A percentile compares a stretch with the other conserved stretches of the same genome.
Conservation (phyloP, 192 early-diverging fungal species). For the Martensiomyces pterosporus region DNA sequence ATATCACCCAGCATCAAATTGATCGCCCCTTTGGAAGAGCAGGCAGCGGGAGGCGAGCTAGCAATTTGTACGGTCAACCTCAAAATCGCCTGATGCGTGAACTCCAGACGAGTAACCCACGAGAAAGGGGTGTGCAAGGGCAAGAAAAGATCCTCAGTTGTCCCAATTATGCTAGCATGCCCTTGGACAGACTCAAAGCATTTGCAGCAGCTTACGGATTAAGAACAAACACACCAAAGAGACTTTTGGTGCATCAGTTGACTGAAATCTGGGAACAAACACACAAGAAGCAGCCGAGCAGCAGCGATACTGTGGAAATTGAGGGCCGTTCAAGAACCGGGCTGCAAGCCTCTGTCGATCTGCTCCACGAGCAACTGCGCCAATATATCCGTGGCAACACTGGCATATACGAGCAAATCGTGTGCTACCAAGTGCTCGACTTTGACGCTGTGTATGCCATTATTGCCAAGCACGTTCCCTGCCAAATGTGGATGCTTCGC, state of each 20-base stretch:
- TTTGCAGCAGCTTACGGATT: slow-evolving; percentile 13
- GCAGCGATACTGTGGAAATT: not conserved
- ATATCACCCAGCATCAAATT: too few relatives aligned
- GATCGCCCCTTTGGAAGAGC: too few relatives aligned
- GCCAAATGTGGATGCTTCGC: slow-evolving; percentile 16
- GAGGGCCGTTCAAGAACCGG: not conserved
- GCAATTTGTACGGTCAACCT: slow-evolving; percentile 4
- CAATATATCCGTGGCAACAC: slow-evolving; percentile 16
- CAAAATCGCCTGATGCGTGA: too few relatives aligned
- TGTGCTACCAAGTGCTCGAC: slow-evolving; percentile 29
- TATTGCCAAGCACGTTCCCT: slow-evolving; percentile 6
- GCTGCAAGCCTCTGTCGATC: not conserved
- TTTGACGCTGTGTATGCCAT: slow-evolving; percentile 16
- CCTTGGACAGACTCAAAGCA: slow-evolving; percentile 4
- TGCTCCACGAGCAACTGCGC: slow-evolving; percentile 2
- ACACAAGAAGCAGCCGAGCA: not conserved
- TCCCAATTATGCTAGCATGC: slow-evolving; percentile 10
- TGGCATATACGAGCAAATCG: slow-evolving; percentile 13
- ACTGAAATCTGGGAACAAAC: slow-evolving; percentile 17
- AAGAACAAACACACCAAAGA: slow-evolving; percentile 10
- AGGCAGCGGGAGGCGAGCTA: too few relatives aligned
- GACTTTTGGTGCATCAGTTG: slow-evolving; percentile 23
- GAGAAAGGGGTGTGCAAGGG: too few relatives aligned
- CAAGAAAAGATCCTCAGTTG: not conserved
- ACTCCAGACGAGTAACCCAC: too few relatives aligned